phyloP scores from a whole-genome alignment of 371 early-diverging fungal genomes.

The Catenaria anguillulae region DNA sequence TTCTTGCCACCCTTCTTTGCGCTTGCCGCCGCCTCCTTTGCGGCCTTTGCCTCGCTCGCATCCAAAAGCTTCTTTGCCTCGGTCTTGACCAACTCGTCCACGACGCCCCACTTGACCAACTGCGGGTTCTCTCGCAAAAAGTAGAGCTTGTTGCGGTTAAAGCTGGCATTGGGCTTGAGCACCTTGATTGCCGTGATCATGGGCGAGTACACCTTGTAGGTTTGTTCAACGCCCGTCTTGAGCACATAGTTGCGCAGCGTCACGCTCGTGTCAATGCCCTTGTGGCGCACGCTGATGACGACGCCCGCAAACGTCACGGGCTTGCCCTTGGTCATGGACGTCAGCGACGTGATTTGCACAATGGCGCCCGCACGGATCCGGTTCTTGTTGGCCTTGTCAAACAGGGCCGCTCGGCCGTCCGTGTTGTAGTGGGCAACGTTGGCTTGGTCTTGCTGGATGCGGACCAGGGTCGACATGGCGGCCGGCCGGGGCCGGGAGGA shows the following conservation, averaged over 20 bases:
- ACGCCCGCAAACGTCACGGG: constrained; percentile 59
- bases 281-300: constrained; percentile 61
- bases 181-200: constrained; percentile 59
- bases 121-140: constrained; percentile 63
- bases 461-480: not conserved
- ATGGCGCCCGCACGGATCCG: constrained; percentile 52
- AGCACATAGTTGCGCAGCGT: constrained; percentile 64
- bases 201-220: constrained; percentile 65
- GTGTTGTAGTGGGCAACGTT: constrained; percentile 3
- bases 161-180: constrained; percentile 45
- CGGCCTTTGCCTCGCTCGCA: too few species aligned
- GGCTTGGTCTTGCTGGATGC: not conserved
- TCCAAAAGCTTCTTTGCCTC: constrained; percentile 17
- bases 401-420: constrained; percentile 30
- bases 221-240: constrained; percentile 68
- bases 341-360: constrained; percentile 53
- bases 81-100: constrained; percentile 28
- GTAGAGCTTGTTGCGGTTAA: constrained; percentile 60
- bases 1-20: too few species aligned
- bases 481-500: too few species aligned
- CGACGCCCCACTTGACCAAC: constrained; percentile 43
- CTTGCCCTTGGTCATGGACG: constrained; percentile 45
- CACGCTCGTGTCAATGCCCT: constrained; percentile 58
- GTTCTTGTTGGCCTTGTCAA: constrained; percentile 32
- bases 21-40: too few species aligned